These are phyloP conservation scores for Phytopythium ostracodes DNA, from an alignment of 352 stramenopile species.

Conservation along the genomic window DNA sequence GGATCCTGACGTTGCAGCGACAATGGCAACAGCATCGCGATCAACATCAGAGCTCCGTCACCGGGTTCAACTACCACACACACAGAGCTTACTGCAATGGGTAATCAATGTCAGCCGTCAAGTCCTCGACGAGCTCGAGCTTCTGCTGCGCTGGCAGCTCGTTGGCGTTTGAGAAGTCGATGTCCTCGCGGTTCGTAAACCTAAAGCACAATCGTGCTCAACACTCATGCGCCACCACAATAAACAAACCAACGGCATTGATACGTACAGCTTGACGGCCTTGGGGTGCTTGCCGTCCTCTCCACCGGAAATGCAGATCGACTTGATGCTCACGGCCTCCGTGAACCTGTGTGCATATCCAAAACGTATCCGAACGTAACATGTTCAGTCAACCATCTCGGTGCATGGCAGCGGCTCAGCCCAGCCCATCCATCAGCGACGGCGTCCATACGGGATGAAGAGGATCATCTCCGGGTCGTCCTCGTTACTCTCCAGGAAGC, in stretches of 20 bases:
- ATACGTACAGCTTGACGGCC: constrained; percentile 65
- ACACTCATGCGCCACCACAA: too few relatives aligned
- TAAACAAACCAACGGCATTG: too few relatives aligned
- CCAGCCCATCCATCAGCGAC: too few relatives aligned
- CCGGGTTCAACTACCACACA: neutral
- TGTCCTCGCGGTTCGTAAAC: constrained; percentile 81
- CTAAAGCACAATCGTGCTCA: too few relatives aligned
- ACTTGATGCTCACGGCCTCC: constrained; percentile 86
- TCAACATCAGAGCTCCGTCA: neutral
- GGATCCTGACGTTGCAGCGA: too few relatives aligned
- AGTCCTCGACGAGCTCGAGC: constrained; percentile 73
- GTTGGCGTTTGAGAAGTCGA: constrained; percentile 81
- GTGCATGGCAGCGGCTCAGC: too few relatives aligned
- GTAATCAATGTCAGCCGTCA: constrained; percentile 63
- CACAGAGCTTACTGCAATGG: constrained; percentile 53
- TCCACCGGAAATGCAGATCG: constrained; percentile 81
- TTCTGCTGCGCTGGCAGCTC: constrained; percentile 74
- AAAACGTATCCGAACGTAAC: neutral
- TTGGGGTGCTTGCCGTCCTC: constrained; percentile 80
- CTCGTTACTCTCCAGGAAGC: constrained; percentile 71
- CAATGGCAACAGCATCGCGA: neutral
- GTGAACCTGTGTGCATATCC: constrained; percentile 49
- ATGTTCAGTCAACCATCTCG: too few relatives aligned
- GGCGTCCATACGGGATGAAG: constrained; percentile 48
- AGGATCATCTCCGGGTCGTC: constrained; percentile 84